These are phyloP conservation scores for Saccharomyces pastorianus DNA, from an alignment of 1,139 yeast species.

Conservation along the genomic window DNA sequence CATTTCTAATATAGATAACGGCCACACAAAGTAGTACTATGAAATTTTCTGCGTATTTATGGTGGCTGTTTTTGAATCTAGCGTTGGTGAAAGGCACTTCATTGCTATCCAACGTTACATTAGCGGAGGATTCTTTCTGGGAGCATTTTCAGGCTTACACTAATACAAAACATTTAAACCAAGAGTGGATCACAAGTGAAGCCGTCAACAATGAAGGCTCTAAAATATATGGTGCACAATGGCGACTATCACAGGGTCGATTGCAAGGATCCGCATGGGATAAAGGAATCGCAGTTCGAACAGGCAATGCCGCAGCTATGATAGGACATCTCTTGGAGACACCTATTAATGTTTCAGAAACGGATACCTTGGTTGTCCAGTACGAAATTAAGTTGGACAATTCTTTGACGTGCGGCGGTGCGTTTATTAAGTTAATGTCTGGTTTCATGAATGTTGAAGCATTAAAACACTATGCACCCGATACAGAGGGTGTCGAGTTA, in stretches of 20 bases:
- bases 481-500: constrained; percentile 65
- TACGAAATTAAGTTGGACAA: constrained; percentile 80
- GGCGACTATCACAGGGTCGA: constrained; percentile 14
- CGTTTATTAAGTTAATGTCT: constrained; percentile 67
- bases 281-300: constrained; percentile 9
- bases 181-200: constrained; percentile 12
- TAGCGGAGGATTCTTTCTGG: constrained; percentile 10
- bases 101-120: not conserved
- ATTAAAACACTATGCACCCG: constrained; percentile 36
- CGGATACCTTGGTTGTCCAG: constrained; percentile 68
- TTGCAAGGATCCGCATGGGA: constrained; percentile 15
- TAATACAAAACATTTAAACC: constrained; percentile 7
- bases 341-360: constrained; percentile 33
- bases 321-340: constrained; percentile 13
- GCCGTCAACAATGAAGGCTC: constrained; percentile 2
- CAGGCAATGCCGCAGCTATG: constrained; percentile 12
- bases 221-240: constrained; percentile 11
- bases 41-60: not conserved
- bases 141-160: constrained; percentile 17
- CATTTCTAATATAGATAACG: not conserved
- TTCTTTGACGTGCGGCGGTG: constrained; percentile 79
- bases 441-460: constrained; percentile 37
- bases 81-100: not conserved
- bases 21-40: not conserved
- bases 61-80: not conserved